Conservation (phyloP, 257 asterid species). For the Ehretia macrophylla region DNA sequence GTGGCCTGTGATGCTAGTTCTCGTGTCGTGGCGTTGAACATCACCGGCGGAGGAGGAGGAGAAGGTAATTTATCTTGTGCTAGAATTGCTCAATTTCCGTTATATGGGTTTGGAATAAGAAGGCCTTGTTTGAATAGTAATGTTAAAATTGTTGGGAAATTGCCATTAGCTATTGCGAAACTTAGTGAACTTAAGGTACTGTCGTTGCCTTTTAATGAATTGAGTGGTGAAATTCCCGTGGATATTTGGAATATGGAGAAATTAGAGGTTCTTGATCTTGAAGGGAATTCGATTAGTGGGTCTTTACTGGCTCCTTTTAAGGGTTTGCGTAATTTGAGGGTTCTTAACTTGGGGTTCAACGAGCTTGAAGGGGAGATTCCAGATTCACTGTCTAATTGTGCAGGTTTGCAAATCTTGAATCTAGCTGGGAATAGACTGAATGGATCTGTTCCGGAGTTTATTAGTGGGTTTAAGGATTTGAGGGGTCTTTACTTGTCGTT, state of each 20-base stretch:
- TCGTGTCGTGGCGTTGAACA: conserved; percentile 67
- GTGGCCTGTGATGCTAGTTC: conserved; percentile 61
- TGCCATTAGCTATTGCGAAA: conserved; percentile 49
- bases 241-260: conserved; percentile 80
- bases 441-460: conserved; percentile 55
- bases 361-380: conserved; percentile 57
- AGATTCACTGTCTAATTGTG: conserved; percentile 41
- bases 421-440: conserved; percentile 78
- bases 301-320: conserved; percentile 43
- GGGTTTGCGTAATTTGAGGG: conserved; percentile 64
- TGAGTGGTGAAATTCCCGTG: conserved; percentile 65
- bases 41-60: conserved; percentile 86
- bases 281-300: conserved; percentile 70
- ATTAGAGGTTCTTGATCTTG: conserved; percentile 91
- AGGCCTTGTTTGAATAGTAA: conserved; percentile 48
- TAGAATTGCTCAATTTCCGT: conserved; percentile 70
- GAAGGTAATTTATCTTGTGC: conserved; percentile 77
- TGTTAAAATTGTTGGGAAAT: conserved; percentile 44
- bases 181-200: conserved; percentile 60
- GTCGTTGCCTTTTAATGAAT: conserved; percentile 73
- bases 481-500: conserved; percentile 79
- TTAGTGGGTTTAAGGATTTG: conserved; percentile 52
- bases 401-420: conserved; percentile 53
- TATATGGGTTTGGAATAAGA: conserved; percentile 75
- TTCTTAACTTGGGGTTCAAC: conserved; percentile 79